phyloP scores from a whole-genome alignment of 495 filamentous ascomycete genomes.

The Hypoxylon intermedium region DNA sequence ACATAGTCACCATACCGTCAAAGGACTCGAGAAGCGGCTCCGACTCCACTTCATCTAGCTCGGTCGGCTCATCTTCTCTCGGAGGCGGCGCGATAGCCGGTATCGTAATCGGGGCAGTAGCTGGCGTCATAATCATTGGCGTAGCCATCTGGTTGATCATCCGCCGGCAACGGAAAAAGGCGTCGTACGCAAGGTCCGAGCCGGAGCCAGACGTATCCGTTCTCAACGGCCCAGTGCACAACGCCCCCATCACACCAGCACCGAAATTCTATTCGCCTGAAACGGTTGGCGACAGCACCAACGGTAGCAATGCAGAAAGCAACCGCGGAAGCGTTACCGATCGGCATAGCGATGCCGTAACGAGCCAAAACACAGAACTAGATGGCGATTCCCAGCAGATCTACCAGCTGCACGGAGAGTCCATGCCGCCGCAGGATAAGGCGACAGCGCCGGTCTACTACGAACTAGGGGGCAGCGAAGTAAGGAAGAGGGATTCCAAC shows the following conservation, averaged over 20 bases:
- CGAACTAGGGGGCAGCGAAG: conserved; percentile 17
- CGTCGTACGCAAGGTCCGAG: conserved; percentile 12
- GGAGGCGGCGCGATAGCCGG: conserved; percentile 46
- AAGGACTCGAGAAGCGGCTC: conserved; percentile 15
- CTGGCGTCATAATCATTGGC: conserved; percentile 25
- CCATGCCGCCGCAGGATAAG: background rate
- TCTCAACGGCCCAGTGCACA: conserved; percentile 37
- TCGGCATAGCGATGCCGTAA: conserved; percentile 25
- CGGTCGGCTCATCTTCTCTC: conserved; percentile 16
- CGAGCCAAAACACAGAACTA: conserved; percentile 28
- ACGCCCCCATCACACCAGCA: conserved; percentile 8
- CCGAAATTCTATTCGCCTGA: conserved; percentile 31
- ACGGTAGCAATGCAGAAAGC: background rate
- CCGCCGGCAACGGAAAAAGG: conserved; percentile 39
- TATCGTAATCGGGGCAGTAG: conserved; percentile 43
- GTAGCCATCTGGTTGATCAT: conserved; percentile 31
- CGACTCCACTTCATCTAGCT: conserved; percentile 4
- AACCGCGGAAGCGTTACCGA: background rate
- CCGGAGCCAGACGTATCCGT: conserved; percentile 30
- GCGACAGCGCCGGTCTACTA: conserved; percentile 2
- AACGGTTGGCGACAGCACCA: conserved; percentile 13
- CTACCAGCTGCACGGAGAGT: background rate
- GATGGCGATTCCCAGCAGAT: conserved; percentile 21
- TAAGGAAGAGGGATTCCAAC: conserved; percentile 13
- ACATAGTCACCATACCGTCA: conserved; percentile 45